Conservation (phyloP, 2,329 filamentous ascomycete genomes). For the Phoma sp. region DNA sequence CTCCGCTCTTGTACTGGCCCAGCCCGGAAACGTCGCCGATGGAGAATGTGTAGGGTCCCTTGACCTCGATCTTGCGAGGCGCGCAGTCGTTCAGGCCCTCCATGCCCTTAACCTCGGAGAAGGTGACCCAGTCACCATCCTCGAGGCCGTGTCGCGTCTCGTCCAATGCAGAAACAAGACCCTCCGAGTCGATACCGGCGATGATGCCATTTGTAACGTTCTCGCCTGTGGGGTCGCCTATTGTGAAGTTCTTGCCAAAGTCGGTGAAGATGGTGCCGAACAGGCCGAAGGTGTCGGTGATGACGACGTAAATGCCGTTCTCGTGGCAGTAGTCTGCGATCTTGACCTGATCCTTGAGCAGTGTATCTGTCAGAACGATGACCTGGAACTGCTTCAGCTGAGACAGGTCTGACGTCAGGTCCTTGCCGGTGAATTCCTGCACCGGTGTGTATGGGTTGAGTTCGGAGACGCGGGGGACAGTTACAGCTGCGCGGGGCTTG, state of each 20-base stretch:
- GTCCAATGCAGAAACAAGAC: constrained; percentile 89
- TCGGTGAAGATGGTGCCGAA: constrained; percentile 98
- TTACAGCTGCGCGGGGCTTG: constrained; percentile 86
- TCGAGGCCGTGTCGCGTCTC: constrained; percentile 94
- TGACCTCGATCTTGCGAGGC: constrained; percentile 89
- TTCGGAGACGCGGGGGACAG: constrained; percentile 87
- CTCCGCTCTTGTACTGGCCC: constrained; percentile 85
- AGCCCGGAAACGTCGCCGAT: constrained; percentile 91
- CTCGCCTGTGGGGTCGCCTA: constrained; percentile 90
- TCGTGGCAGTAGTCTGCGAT: constrained; percentile 94
- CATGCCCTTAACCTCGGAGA: constrained; percentile 92
- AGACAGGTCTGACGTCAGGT: constrained; percentile 75
- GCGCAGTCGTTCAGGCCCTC: constrained; percentile 82
- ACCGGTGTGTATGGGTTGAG: constrained; percentile 97
- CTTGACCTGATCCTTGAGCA: constrained; percentile 78
- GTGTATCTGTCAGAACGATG: constrained; percentile 85
- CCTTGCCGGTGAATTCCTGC: constrained; percentile 68
- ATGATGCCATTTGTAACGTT: constrained; percentile 86
- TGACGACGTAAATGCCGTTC: constrained; percentile 89
- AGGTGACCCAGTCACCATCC: constrained; percentile 95
- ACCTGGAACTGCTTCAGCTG: constrained; percentile 91
- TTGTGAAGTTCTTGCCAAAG: constrained; percentile 92
- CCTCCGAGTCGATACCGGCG: constrained; percentile 86
- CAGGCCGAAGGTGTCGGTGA: constrained; percentile 88
- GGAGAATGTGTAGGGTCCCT: constrained; percentile 94